Conservation (phyloP, 306 rosid genomes). For the Sicyos edulis region DNA sequence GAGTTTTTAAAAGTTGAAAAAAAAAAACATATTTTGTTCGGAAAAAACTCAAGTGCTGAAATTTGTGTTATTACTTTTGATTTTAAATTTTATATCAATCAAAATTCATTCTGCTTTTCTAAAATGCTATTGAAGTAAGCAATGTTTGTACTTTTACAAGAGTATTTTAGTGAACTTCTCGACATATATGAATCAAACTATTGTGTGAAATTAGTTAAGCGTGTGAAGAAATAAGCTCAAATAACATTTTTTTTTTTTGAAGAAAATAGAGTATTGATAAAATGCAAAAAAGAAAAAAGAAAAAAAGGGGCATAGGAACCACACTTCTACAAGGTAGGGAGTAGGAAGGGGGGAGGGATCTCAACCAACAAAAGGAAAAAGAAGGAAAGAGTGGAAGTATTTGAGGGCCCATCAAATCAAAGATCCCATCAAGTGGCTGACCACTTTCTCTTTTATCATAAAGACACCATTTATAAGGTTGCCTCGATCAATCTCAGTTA, state of each 20-base stretch:
- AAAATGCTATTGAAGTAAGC: neutral
- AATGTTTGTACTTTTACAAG: no score
- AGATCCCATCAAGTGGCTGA: neutral
- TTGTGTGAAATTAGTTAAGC: neutral
- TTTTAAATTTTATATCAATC: neutral
- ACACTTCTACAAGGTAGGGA: neutral
- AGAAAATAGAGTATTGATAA: neutral
- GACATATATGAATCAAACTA: neutral
- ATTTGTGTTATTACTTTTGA: neutral
- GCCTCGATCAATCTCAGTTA: neutral
- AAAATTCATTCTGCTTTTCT: no score
- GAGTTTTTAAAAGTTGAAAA: neutral
- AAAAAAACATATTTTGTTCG: neutral
- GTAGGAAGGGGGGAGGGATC: neutral
- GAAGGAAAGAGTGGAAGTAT: neutral
- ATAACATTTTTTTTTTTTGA: neutral
- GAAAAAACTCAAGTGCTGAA: neutral
- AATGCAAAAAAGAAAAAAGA: neutral
- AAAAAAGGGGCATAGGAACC: neutral
- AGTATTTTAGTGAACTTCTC: neutral
- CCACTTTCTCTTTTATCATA: neutral
- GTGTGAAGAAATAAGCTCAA: neutral
- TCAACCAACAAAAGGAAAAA: neutral
- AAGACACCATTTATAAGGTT: neutral
- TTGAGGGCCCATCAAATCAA: constrained; percentile 10